Conservation (phyloP, 176 grass and related monocot genomes). For the Alopecurus myosuroides region DNA sequence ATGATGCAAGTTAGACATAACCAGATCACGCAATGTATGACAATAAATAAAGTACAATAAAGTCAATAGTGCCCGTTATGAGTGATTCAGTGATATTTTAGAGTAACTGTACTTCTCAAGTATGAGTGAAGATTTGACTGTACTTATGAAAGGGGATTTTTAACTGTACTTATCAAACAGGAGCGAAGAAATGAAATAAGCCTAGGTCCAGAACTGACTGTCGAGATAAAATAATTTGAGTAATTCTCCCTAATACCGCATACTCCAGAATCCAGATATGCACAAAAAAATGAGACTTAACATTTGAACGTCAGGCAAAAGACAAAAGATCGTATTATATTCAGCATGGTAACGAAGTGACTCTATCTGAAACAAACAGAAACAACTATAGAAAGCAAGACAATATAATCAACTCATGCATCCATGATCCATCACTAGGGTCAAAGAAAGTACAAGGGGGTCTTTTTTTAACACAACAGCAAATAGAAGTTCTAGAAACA, state of each 20-base stretch:
- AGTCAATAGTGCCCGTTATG: background rate
- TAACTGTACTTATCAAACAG: background rate
- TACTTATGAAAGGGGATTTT: background rate
- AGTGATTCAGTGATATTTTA: background rate
- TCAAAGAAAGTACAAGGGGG: background rate
- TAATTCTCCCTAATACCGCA: background rate
- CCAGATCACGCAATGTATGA: background rate
- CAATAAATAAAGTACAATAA: no score
- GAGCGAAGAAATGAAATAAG: background rate
- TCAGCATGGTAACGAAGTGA: background rate
- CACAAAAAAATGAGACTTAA: conserved; percentile 13
- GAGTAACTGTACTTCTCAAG: no score
- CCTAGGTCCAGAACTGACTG: background rate
- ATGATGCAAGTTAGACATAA: background rate
- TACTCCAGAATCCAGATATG: background rate
- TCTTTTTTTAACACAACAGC: background rate
- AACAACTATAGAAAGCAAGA: background rate
- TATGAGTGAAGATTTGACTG: background rate
- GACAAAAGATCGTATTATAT: background rate
- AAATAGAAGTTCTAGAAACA: conserved; percentile 18
- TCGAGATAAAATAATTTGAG: background rate
- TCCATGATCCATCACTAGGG: background rate
- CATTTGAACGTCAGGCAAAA: background rate
- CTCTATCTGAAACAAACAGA: background rate
- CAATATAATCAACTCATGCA: background rate